Conservation (phyloP, 495 filamentous ascomycete genomes). For the Neurospora terricola region DNA sequence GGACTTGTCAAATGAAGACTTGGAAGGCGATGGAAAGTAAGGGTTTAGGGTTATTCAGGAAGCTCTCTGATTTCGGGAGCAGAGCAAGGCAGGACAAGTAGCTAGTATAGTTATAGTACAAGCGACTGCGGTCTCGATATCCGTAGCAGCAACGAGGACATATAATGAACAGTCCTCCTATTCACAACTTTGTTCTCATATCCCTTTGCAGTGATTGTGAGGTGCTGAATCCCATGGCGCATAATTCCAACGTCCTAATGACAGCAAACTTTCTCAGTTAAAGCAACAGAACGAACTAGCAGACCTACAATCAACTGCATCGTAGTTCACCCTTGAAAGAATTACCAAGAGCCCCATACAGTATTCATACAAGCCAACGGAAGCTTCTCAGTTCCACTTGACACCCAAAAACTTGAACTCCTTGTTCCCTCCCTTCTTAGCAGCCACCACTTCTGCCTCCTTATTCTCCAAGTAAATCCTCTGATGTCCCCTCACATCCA, state of each 20-base stretch:
- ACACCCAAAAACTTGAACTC: constrained; percentile 52
- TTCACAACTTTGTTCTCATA: neutral
- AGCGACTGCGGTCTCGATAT: neutral
- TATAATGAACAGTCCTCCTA: neutral
- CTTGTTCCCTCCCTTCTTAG: constrained; percentile 30
- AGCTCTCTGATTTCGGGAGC: neutral
- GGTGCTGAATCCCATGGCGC: neutral
- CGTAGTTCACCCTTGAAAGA: neutral
- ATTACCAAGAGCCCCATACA: neutral
- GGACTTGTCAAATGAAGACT: neutral
- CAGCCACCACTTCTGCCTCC: constrained; percentile 21
- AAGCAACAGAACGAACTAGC: neutral
- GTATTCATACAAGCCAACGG: neutral
- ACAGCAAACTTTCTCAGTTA: neutral
- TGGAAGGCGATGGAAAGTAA: neutral
- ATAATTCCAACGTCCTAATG: neutral
- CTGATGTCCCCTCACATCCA: constrained; percentile 60
- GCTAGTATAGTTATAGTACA: neutral
- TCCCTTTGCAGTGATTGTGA: neutral
- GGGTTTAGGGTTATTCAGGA: neutral
- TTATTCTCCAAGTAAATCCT: constrained; percentile 54
- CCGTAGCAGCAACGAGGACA: neutral
- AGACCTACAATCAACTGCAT: neutral
- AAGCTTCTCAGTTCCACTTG: constrained; percentile 44
- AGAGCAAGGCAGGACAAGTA: neutral